Evolutionary conservation across 108 stramenopile species (phyloP).

Genomic region (Skeletonema grethae): DNA sequence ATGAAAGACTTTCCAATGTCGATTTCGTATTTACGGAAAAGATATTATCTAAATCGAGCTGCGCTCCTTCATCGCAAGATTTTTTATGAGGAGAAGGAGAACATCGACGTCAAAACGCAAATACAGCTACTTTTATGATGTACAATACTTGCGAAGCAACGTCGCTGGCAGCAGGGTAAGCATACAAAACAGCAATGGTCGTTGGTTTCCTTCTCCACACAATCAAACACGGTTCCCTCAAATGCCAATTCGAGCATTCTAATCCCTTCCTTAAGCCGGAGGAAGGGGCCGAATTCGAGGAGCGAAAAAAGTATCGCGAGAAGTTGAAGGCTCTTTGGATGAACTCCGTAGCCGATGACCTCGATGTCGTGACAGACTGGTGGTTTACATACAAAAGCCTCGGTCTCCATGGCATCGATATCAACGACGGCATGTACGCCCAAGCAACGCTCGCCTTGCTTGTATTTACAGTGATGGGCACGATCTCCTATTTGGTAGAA

Average conservation of each 20-base stretch:
- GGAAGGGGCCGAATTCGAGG: constrained; percentile 2
- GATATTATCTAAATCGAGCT: no score
- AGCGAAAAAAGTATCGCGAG: constrained; percentile 20
- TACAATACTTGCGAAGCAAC: no score
- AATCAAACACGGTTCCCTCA: constrained; percentile 3
- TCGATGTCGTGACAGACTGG: constrained; percentile 30
- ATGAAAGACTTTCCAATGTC: no score
- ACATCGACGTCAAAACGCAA: no score
- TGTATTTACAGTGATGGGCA: constrained; percentile 7
- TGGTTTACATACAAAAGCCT: constrained; percentile 15
- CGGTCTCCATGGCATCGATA: constrained; percentile 7
- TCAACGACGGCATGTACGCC: constrained; percentile 13
- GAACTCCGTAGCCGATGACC: constrained; percentile 24
- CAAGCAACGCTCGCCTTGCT: constrained; percentile 20
- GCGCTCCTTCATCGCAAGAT: no score
- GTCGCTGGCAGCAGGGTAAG: no score
- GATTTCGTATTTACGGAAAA: no score
- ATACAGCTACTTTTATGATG: no score
- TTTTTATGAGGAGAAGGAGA: no score
- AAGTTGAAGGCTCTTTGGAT: constrained; percentile 13
- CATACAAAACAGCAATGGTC: constrained; percentile 18
- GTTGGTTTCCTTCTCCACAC: constrained; percentile 19
- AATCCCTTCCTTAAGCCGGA: constrained; percentile 14
- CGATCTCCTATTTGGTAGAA: constrained; percentile 19
- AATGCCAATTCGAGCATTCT: constrained; percentile 24